phyloP scores from a whole-genome alignment of 192 early-diverging fungal species.

The Backusella mclennaniae region DNA sequence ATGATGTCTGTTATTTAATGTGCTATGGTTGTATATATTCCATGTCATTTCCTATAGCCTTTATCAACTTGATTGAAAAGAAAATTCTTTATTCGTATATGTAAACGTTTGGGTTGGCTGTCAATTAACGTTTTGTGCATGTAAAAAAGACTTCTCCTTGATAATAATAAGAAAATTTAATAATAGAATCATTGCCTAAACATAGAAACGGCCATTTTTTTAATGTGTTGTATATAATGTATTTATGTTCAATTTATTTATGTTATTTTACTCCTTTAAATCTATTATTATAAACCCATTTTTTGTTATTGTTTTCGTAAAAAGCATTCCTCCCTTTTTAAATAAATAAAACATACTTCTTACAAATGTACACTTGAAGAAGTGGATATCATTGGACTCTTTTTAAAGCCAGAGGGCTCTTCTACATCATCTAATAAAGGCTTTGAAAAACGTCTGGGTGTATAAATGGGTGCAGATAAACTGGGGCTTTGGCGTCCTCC shows the following conservation, averaged over 20 bases:
- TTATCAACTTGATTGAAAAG: too few relatives aligned
- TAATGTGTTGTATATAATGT: not conserved
- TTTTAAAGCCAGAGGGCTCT: constrained; percentile 5
- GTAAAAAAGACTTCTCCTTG: not conserved
- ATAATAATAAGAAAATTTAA: not conserved
- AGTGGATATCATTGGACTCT: constrained; percentile 11
- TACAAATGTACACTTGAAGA: constrained; percentile 15
- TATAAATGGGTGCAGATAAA: constrained; percentile 6
- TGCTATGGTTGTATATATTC: too few relatives aligned
- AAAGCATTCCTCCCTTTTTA: not conserved
- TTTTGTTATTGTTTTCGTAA: not conserved
- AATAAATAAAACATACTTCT: not conserved
- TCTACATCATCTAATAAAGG: constrained; percentile 14
- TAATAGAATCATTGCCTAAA: not conserved
- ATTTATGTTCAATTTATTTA: constrained; percentile 3
- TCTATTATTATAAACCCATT: not conserved
- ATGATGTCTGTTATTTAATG: too few relatives aligned
- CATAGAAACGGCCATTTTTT: not conserved
- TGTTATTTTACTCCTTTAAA: not conserved
- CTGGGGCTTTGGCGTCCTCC: constrained; percentile 15
- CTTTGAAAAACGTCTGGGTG: not conserved
- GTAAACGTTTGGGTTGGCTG: not conserved
- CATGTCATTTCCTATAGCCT: too few relatives aligned
- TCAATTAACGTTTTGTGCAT: not conserved
- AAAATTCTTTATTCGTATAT: too few relatives aligned